Conservation (phyloP, 73 alveolate genomes). For the Loxodes magnus region DNA sequence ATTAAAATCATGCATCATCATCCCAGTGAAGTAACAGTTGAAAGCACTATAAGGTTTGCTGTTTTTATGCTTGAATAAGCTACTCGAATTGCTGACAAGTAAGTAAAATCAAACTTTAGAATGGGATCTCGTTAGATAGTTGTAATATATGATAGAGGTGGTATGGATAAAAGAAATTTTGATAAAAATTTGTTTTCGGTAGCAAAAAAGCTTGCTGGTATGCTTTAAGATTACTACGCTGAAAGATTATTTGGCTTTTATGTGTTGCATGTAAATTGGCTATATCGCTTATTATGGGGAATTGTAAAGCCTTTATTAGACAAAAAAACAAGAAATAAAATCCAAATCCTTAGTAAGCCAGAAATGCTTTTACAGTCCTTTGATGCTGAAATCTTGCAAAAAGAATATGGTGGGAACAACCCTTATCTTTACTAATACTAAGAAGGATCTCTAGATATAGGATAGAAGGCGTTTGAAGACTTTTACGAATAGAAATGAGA, state of each 20-base stretch:
- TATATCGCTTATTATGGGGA: slow-evolving; percentile 20
- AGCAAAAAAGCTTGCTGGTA: slow-evolving; percentile 1
- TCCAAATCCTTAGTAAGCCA: slow-evolving; percentile 10
- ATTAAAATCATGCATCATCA: slow-evolving; percentile 24
- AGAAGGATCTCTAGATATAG: no score
- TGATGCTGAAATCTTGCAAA: neutral
- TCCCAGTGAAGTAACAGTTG: slow-evolving; percentile 25
- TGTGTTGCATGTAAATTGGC: slow-evolving; percentile 33
- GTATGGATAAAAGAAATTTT: slow-evolving; percentile 15
- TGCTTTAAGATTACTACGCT: slow-evolving; percentile 37
- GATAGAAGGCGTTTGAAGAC: no score
- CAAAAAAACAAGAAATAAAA: slow-evolving; percentile 33
- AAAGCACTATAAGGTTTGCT: slow-evolving; percentile 25
- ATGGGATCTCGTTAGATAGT: slow-evolving; percentile 19
- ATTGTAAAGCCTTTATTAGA: slow-evolving; percentile 29
- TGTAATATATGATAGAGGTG: slow-evolving; percentile 38
- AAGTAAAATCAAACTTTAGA: neutral
- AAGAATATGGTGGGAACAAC: slow-evolving; percentile 6
- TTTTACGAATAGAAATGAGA: no score
- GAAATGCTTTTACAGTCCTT: neutral
- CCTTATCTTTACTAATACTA: no score
- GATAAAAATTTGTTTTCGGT: slow-evolving; percentile 17
- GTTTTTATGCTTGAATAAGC: slow-evolving; percentile 26
- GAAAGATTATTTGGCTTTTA: slow-evolving; percentile 32
- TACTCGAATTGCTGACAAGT: slow-evolving; percentile 12